Base-by-base conservation (phyloP, 192 early-diverging fungal species). In the Dimargaris xerosporica region DNA sequence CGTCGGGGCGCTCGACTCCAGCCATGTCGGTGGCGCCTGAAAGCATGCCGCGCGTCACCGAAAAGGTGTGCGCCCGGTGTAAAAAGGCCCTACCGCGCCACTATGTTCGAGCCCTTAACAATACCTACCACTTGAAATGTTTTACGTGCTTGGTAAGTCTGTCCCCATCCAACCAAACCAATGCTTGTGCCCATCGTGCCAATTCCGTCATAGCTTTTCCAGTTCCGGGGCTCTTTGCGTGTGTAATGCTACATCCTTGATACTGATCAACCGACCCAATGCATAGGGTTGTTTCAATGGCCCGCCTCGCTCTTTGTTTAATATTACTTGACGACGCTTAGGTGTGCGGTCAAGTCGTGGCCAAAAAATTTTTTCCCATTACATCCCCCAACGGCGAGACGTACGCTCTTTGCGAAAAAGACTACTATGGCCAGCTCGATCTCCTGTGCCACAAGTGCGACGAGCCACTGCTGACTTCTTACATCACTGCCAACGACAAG, bases 111-210 rank as follows among this genome's bases (percentile, higher is more conserved):
- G 89, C 94, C 15, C 67, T 91, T 51, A 80, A 81, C 50, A 78
- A 78, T 21, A 82, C 85, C 59, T 97, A 84, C 73, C 96, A 99
- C 73, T 77, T 94, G 44, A 87, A 95, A 53, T 99, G 96, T 68
- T 96, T 99, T 63, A 85, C 83, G 47, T 99, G 96, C 66, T 72
- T 85, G 81, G 95, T 95, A 87, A 76, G 79, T 66, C 26, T 5
- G 17, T 50, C 25, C 25, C 19, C 4, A 4, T 50, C 17, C 19
- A 21, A 4, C 25, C 25, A 50, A 50, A 21, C 19, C 7, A 2
- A 21, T 23, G 17, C 4, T 26, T 42, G 44, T 13, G 17, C 25
- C 3, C 31, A 21, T 19, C 28, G 68, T 39, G 23, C 26, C 43
- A 17, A 67, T n/a, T n/a, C 45, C 28, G 19, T 29, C 34, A 21